Evolutionary conservation across 2,329 filamentous ascomycete genomes (phyloP).

Genomic region (Pseudopithomyces maydicus): DNA sequence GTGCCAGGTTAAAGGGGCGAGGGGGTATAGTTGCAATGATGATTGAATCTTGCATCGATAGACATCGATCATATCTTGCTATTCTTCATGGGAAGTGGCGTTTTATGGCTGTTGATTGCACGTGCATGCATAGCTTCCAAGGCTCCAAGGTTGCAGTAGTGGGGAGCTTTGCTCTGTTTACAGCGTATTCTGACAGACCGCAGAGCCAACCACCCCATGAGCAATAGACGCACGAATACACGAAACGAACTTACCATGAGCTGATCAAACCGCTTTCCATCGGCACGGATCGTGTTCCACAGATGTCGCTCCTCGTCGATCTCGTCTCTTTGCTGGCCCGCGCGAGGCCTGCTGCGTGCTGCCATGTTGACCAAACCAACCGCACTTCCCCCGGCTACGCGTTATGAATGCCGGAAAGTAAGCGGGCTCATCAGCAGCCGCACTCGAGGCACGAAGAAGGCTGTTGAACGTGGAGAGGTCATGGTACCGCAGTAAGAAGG

Average conservation of each 20-base stretch:
- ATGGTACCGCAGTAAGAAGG: slow-evolving; percentile 4
- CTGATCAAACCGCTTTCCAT: slow-evolving; percentile 52
- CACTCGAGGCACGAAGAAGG: neutral
- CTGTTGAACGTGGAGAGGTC: neutral
- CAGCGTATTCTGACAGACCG: neutral
- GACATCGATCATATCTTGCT: no score
- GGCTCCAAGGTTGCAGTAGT: no score
- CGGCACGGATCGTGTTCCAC: slow-evolving; percentile 54
- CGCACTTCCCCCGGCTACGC: slow-evolving; percentile 2
- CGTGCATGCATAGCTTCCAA: no score
- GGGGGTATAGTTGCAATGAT: no score
- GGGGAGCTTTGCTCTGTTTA: no score
- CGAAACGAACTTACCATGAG: slow-evolving; percentile 49
- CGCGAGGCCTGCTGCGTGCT: slow-evolving; percentile 50
- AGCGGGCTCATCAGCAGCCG: slow-evolving; percentile 1
- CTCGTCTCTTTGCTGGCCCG: slow-evolving; percentile 53
- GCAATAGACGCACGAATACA: neutral
- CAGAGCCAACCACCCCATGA: neutral
- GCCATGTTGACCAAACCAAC: slow-evolving; percentile 44
- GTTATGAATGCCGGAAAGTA: slow-evolving; percentile 1
- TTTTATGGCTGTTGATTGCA: no score
- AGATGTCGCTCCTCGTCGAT: slow-evolving; percentile 56
- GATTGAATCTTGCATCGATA: no score
- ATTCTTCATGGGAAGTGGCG: no score
- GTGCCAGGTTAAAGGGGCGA: no score